These are phyloP conservation scores for Myxozyma neotropica DNA, from an alignment of 805 yeast genomes.

Conservation along the genomic window DNA sequence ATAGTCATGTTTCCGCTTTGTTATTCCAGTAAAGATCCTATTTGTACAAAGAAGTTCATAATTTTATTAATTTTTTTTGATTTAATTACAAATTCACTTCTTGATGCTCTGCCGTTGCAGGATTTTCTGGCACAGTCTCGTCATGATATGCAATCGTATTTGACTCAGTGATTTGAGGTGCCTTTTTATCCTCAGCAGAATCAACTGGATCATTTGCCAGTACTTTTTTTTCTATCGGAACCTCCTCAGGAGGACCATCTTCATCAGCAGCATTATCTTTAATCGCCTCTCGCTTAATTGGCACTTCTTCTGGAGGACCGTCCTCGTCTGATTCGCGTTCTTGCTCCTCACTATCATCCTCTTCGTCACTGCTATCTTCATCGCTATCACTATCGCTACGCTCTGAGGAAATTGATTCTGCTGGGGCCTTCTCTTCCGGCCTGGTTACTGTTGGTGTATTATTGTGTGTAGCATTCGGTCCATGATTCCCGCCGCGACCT, in stretches of 20 bases:
- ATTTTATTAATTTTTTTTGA: no score
- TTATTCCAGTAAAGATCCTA: not conserved
- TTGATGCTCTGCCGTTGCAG: not conserved
- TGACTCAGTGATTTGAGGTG: no score
- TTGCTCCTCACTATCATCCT: not conserved
- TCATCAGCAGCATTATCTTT: not conserved
- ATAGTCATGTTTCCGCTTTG: no score
- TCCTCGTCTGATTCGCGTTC: not conserved
- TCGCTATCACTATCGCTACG: not conserved
- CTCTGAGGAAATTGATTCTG: not conserved
- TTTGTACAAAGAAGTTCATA: no score
- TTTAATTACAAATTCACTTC: no score
- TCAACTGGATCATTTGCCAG: not conserved
- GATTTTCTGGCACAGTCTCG: no score
- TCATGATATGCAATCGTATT: no score
- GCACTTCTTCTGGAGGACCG: conserved; percentile 7
- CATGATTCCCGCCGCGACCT: not conserved
- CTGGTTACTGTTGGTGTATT: not conserved
- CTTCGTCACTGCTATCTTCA: not conserved
- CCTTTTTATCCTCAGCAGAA: no score
- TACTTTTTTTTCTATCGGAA: not conserved
- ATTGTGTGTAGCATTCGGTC: not conserved
- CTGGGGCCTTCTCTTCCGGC: not conserved
- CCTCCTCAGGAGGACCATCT: not conserved
- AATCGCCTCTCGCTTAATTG: not conserved